Percentiles rank a stretch among this genome's conserved stretches.
Conservation (phyloP, 495 filamentous ascomycete genomes). For the Hypoxylon fragiforme region DNA sequence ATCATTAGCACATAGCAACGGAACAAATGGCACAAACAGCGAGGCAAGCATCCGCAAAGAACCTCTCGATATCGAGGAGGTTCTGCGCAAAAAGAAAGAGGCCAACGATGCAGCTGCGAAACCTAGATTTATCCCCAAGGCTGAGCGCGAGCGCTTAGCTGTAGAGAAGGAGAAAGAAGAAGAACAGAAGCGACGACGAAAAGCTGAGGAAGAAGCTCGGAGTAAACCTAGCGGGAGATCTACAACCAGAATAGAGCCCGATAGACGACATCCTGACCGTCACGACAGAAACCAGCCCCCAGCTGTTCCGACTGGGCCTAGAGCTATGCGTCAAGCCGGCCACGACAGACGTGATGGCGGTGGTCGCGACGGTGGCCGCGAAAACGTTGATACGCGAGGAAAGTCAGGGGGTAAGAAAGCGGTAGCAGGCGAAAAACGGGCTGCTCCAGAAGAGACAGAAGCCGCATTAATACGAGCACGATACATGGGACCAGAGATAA, state of each 20-base stretch:
- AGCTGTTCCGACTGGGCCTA: slow-evolving; percentile 74
- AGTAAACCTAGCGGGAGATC: slow-evolving; percentile 23
- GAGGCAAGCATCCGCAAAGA: slow-evolving; percentile 33
- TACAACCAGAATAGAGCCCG: slow-evolving; percentile 1
- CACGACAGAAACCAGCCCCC: slow-evolving; percentile 34
- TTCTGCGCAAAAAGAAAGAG: slow-evolving; percentile 51
- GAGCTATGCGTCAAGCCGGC: slow-evolving; percentile 64
- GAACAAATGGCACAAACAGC: slow-evolving; percentile 13
- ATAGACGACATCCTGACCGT: slow-evolving; percentile 27
- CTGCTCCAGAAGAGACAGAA: slow-evolving; percentile 69
- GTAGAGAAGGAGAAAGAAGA: slow-evolving; percentile 85
- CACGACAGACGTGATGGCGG: slow-evolving; percentile 57
- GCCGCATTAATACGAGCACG: slow-evolving; percentile 75
- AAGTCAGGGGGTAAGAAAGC: slow-evolving; percentile 35
- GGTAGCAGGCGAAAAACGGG: slow-evolving; percentile 55
- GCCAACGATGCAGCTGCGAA: slow-evolving; percentile 57
- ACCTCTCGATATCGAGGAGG: slow-evolving; percentile 52
- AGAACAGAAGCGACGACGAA: slow-evolving; percentile 62
- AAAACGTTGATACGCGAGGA: slow-evolving; percentile 48
- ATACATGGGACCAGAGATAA: slow-evolving; percentile 92
- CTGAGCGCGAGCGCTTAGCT: slow-evolving; percentile 82
- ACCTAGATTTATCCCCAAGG: slow-evolving; percentile 92
- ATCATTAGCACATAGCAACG: slow-evolving; percentile 21
- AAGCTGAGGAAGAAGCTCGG: slow-evolving; percentile 54
- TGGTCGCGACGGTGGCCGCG: slow-evolving; percentile 59